phyloP scores from a whole-genome alignment of 1,284 basidiomycete species.

The Ceratorhiza oryzae-sativae region DNA sequence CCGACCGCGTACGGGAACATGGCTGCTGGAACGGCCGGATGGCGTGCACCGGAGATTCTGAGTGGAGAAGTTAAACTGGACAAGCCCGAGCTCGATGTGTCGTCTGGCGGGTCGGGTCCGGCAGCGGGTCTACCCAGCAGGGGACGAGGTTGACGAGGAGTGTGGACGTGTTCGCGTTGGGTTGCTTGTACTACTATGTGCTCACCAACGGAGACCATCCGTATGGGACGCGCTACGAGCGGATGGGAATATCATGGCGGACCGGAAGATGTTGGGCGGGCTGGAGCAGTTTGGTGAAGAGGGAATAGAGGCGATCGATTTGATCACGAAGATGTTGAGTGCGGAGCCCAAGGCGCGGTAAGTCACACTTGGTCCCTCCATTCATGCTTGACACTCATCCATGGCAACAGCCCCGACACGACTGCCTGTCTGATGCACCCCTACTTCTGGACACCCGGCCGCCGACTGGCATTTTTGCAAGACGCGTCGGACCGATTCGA shows the following conservation, averaged over 20 bases:
- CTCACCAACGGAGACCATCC: conserved; percentile 89
- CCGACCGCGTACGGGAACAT: conserved; percentile 61
- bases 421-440: conserved; percentile 87
- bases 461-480: conserved; percentile 90
- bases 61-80: conserved; percentile 90
- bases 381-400: not conserved
- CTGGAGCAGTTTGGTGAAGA: conserved; percentile 88
- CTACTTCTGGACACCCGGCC: conserved; percentile 93
- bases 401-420: conserved; percentile 77
- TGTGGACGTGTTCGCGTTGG: conserved; percentile 92
- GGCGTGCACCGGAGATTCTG: conserved; percentile 93
- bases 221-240: conserved; percentile 87
- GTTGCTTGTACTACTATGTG: conserved; percentile 92
- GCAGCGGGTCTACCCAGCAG: not conserved
- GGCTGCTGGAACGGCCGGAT: conserved; percentile 89
- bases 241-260: conserved; percentile 92
- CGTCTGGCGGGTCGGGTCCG: conserved; percentile 33
- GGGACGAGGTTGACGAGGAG: conserved; percentile 84
- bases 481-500: conserved; percentile 98
- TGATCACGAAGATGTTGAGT: conserved; percentile 80
- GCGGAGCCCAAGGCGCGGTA: conserved; percentile 76
- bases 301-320: conserved; percentile 80
- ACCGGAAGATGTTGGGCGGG: conserved; percentile 70
- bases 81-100: conserved; percentile 65
- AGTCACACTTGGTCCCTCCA: conserved; percentile 46